phyloP scores from a whole-genome alignment of 257 asterid species.

The Przewalskia tangutica region DNA sequence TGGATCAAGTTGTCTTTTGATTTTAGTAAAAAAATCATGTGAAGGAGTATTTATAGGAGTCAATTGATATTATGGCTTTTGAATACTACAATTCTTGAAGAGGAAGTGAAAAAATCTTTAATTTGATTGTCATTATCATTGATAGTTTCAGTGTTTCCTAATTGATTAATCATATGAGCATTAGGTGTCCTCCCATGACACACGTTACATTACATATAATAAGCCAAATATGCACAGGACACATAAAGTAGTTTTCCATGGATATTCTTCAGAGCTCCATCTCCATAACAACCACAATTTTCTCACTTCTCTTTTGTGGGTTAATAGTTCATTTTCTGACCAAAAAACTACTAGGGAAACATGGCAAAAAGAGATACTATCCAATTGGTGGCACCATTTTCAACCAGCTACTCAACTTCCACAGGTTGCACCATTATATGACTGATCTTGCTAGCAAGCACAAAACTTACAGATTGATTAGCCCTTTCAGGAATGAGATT shows the following conservation, averaged over 20 bases:
- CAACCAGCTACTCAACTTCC: constrained; percentile 46
- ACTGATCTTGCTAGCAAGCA: constrained; percentile 43
- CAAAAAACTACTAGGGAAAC: constrained; percentile 13
- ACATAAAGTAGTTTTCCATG: neutral
- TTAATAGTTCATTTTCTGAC: constrained; percentile 9
- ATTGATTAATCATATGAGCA: too few relatives aligned
- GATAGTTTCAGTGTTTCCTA: too few relatives aligned
- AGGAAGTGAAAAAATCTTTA: too few relatives aligned
- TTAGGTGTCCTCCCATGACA: too few relatives aligned
- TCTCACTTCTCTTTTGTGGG: constrained; percentile 10
- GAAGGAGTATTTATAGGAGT: too few relatives aligned
- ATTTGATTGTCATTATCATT: too few relatives aligned
- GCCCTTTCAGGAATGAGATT: constrained; percentile 42
- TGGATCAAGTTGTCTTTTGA: too few relatives aligned
- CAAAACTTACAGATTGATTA: constrained; percentile 48
- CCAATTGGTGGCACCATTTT: constrained; percentile 55
- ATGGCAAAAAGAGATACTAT: constrained; percentile 31
- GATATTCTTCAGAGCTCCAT: constrained; percentile 9
- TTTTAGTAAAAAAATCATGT: too few relatives aligned
- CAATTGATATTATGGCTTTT: neutral
- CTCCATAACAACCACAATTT: constrained; percentile 13
- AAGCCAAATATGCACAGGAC: neutral
- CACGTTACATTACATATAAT: too few relatives aligned
- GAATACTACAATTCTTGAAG: neutral
- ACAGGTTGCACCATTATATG: constrained; percentile 56